These are phyloP conservation scores for Podospora didyma DNA, from an alignment of 495 filamentous ascomycete genomes.

Conservation along the genomic window DNA sequence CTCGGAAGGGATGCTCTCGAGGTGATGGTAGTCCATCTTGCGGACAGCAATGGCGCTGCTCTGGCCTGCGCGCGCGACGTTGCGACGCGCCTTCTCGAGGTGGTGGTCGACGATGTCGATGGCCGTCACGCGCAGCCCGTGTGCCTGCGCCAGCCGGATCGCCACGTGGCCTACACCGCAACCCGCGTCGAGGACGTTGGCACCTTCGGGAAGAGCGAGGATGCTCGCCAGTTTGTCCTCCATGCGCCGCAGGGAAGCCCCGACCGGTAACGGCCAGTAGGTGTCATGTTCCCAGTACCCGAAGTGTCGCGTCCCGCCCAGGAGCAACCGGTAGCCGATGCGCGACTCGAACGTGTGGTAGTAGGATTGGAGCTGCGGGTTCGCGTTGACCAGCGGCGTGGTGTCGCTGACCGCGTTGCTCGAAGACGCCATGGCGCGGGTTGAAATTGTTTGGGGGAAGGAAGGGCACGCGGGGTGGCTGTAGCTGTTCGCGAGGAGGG, in stretches of 20 bases:
- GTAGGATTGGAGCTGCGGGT: constrained; percentile 20
- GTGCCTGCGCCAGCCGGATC: constrained; percentile 37
- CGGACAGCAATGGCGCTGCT: constrained; percentile 33
- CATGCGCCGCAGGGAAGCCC: constrained; percentile 39
- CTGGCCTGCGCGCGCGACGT: constrained; percentile 31
- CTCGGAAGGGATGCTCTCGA: constrained; percentile 31
- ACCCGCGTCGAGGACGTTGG: constrained; percentile 49
- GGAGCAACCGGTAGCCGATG: constrained; percentile 45
- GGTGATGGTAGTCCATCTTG: constrained; percentile 52
- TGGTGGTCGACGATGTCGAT: constrained; percentile 54
- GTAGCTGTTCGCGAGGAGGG: too few relatives aligned
- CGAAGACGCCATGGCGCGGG: too few relatives aligned
- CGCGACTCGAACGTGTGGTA: constrained; percentile 42
- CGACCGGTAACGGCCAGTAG: constrained; percentile 49
- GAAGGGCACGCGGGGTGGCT: too few relatives aligned
- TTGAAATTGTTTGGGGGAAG: too few relatives aligned
- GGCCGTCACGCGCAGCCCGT: constrained; percentile 37
- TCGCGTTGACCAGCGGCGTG: not conserved
- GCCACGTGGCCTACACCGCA: constrained; percentile 51
- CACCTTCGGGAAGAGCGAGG: constrained; percentile 32
- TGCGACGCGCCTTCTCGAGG: constrained; percentile 38
- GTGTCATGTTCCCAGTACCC: constrained; percentile 45
- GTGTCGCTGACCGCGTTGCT: too few relatives aligned
- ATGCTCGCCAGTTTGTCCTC: constrained; percentile 43
- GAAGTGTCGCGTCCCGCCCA: constrained; percentile 50